These are phyloP conservation scores for Mucor mucedo DNA, from an alignment of 371 early-diverging fungal species.

Conservation along the genomic window DNA sequence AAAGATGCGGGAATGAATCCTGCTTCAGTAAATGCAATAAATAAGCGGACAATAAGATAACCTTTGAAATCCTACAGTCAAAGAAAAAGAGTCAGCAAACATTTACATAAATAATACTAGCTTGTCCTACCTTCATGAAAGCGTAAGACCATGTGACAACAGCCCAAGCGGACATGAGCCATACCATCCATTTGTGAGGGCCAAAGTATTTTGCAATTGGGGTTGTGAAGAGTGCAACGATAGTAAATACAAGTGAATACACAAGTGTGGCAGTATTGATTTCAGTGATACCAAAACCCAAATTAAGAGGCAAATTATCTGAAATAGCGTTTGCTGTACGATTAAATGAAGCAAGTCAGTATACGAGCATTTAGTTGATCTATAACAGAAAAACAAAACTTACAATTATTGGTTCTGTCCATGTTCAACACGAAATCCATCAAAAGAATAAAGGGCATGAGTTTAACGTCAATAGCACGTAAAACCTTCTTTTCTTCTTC, in stretches of 20 bases:
- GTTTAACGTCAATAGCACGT: slow-evolving; percentile 33
- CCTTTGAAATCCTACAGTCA: slow-evolving; percentile 27
- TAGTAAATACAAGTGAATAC: slow-evolving; percentile 43
- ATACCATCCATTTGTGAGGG: slow-evolving; percentile 62
- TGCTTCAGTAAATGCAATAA: slow-evolving; percentile 50
- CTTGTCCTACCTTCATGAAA: slow-evolving; percentile 30
- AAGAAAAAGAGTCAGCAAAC: not conserved
- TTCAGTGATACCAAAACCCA: slow-evolving; percentile 47
- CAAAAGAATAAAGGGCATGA: slow-evolving; percentile 43
- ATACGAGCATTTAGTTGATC: too few relatives aligned
- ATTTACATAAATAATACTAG: not conserved
- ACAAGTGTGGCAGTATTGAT: slow-evolving; percentile 43
- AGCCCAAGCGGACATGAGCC: slow-evolving; percentile 68
- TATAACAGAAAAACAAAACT: slow-evolving; percentile 13
- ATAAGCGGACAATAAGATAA: slow-evolving; percentile 33
- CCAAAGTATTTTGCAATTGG: slow-evolving; percentile 58
- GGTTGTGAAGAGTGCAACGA: slow-evolving; percentile 49
- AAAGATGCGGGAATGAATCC: slow-evolving; percentile 66
- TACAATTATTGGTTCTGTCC: slow-evolving; percentile 56
- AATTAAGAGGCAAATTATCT: slow-evolving; percentile 41
- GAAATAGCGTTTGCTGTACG: slow-evolving; percentile 51
- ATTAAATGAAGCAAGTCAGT: not conserved
- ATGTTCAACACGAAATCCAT: slow-evolving; percentile 53
- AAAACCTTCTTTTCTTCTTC: slow-evolving; percentile 42
- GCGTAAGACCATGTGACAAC: slow-evolving; percentile 54